phyloP scores from a whole-genome alignment of 371 early-diverging fungal genomes.

The Rhizomucor miehei region DNA sequence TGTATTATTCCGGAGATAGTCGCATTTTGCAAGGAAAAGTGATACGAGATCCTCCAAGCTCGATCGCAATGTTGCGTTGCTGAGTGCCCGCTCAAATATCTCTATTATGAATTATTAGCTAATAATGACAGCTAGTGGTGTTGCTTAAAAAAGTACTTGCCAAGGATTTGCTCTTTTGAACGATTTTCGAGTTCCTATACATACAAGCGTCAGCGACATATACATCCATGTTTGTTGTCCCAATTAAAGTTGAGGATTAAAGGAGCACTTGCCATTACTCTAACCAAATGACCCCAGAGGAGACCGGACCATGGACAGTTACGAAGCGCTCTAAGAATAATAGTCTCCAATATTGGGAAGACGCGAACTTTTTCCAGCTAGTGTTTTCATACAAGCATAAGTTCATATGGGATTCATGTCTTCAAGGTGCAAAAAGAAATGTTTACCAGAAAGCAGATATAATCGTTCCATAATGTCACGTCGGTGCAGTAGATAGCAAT shows the following conservation, averaged over 20 bases:
- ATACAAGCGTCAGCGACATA: background rate
- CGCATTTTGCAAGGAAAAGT: conserved; percentile 34
- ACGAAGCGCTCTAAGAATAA: conserved; percentile 51
- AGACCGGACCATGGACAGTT: conserved; percentile 73
- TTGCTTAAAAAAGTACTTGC: conserved; percentile 15
- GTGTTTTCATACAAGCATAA: too few relatives aligned
- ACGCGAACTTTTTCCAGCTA: conserved; percentile 34
- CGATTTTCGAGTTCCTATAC: conserved; percentile 15
- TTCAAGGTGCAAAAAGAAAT: conserved; percentile 1
- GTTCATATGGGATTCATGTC: too few relatives aligned
- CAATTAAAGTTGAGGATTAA: too few relatives aligned
- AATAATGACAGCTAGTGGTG: too few relatives aligned
- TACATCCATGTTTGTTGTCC: background rate
- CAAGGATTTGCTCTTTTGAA: conserved; percentile 15
- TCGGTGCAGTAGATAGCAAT: conserved; percentile 54
- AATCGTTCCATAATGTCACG: conserved; percentile 68
- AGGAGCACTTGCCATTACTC: conserved; percentile 43
- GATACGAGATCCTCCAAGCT: conserved; percentile 47
- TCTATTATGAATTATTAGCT: conserved; percentile 13
- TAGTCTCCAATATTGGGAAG: conserved; percentile 17
- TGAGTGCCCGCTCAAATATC: conserved; percentile 32
- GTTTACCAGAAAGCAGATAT: conserved; percentile 55
- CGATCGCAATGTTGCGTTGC: conserved; percentile 19
- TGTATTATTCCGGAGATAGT: conserved; percentile 29
- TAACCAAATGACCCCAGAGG: conserved; percentile 50